Conservation (phyloP, 2,329 filamentous ascomycete species). For the Emmonsia crescens region DNA sequence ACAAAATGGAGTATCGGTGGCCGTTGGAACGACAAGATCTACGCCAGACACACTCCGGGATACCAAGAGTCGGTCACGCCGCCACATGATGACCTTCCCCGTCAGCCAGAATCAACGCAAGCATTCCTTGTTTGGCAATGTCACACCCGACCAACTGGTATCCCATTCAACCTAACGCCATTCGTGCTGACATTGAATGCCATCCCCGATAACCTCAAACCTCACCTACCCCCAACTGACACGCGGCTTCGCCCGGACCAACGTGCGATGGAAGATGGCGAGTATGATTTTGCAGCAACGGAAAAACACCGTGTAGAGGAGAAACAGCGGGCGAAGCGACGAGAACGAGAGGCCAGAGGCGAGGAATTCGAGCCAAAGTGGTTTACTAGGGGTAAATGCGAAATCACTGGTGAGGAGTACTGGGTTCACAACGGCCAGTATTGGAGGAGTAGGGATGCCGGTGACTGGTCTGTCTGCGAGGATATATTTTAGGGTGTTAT, state of each 20-base stretch:
- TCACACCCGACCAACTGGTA: slow-evolving; percentile 65
- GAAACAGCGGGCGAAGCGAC: slow-evolving; percentile 67
- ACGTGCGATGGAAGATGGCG: slow-evolving; percentile 95
- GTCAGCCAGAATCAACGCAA: slow-evolving; percentile 53
- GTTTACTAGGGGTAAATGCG: slow-evolving; percentile 65
- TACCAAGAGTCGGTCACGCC: slow-evolving; percentile 63
- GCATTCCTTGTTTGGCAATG: slow-evolving; percentile 92
- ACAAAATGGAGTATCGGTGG: slow-evolving; percentile 85
- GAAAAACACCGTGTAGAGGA: slow-evolving; percentile 95
- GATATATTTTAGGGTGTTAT: slow-evolving; percentile 51
- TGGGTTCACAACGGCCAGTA: slow-evolving; percentile 87
- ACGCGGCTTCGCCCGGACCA: slow-evolving; percentile 89
- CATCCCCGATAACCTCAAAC: slow-evolving; percentile 66
- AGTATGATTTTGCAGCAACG: slow-evolving; percentile 82
- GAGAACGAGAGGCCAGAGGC: slow-evolving; percentile 62
- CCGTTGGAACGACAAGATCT: slow-evolving; percentile 95
- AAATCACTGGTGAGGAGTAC: slow-evolving; percentile 74
- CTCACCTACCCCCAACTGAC: slow-evolving; percentile 80
- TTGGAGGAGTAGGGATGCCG: slow-evolving; percentile 59
- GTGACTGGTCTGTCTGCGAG: slow-evolving; percentile 60
- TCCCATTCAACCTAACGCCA: slow-evolving; percentile 94
- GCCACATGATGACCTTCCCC: slow-evolving; percentile 41
- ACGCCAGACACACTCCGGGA: slow-evolving; percentile 82
- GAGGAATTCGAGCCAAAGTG: slow-evolving; percentile 76
- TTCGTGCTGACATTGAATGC: slow-evolving; percentile 94